A percentile compares a stretch with the other conserved stretches of the same genome.
Evolutionary conservation across 2,329 filamentous ascomycete genomes (phyloP).

Genomic region (Hawksworthiomyces lignivorus): DNA sequence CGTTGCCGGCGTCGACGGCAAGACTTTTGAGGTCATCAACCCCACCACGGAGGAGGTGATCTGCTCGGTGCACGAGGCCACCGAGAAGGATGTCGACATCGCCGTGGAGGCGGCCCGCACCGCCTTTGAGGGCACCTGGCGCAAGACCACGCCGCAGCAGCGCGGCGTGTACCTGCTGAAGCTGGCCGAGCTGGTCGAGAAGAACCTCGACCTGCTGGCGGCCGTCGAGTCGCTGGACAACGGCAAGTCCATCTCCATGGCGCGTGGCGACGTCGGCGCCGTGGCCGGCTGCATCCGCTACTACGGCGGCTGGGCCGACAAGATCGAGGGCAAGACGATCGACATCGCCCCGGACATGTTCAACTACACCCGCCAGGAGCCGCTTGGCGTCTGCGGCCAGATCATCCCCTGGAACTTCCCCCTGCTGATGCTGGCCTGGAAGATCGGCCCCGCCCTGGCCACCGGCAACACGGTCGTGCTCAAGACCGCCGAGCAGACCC

Average conservation of each 20-base stretch:
- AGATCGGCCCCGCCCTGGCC: slow-evolving; percentile 67
- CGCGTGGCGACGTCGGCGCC: slow-evolving; percentile 64
- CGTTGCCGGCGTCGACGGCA: slow-evolving; percentile 73
- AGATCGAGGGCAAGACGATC: slow-evolving; percentile 81
- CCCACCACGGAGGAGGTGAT: slow-evolving; percentile 79
- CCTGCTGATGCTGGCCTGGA: slow-evolving; percentile 74
- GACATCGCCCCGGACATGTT: slow-evolving; percentile 72
- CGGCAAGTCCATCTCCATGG: slow-evolving; percentile 71
- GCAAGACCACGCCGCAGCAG: slow-evolving; percentile 57
- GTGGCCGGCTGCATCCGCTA: slow-evolving; percentile 70
- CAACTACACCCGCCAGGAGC: slow-evolving; percentile 76
- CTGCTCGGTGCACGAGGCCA: slow-evolving; percentile 73
- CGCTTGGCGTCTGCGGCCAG: slow-evolving; percentile 74
- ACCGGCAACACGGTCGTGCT: slow-evolving; percentile 65
- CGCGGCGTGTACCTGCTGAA: slow-evolving; percentile 65
- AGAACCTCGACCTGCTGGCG: slow-evolving; percentile 68
- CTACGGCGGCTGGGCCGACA: slow-evolving; percentile 87
- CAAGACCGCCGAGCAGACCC: slow-evolving; percentile 72
- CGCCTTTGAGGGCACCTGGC: slow-evolving; percentile 72
- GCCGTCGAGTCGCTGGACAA: slow-evolving; percentile 84
- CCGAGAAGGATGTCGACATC: slow-evolving; percentile 75
- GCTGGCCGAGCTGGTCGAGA: slow-evolving; percentile 72
- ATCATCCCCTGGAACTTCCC: slow-evolving; percentile 91
- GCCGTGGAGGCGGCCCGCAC: slow-evolving; percentile 80
- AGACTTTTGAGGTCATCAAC: slow-evolving; percentile 90